Percentiles rank a stretch among this genome's conserved stretches.
These are phyloP conservation scores for Paraphaeosphaeria minitans DNA, from an alignment of 2,329 filamentous ascomycete genomes.

Conservation along the genomic window DNA sequence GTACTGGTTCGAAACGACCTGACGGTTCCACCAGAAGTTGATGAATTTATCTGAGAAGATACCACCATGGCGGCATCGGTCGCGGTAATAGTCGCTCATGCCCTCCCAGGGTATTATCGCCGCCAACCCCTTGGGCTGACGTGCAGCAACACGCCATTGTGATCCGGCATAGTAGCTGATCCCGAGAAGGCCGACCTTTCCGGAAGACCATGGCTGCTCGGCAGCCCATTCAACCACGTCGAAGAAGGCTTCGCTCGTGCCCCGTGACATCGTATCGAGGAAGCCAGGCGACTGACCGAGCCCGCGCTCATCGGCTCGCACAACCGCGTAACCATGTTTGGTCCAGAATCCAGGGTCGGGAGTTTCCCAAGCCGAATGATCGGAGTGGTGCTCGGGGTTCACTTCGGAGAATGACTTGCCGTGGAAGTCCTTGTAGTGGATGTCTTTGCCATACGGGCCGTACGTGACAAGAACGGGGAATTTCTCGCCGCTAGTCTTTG, in stretches of 20 bases:
- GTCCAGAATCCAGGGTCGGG: conserved; percentile 50
- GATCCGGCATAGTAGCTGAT: conserved; percentile 60
- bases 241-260: conserved; percentile 58
- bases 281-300: conserved; percentile 58
- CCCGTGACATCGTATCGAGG: conserved; percentile 59
- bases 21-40: conserved; percentile 69
- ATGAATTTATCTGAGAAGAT: conserved; percentile 46
- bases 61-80: conserved; percentile 49
- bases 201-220: conserved; percentile 56
- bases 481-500: conserved; percentile 44
- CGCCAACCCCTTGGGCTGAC: conserved; percentile 57
- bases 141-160: conserved; percentile 61
- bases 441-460: conserved; percentile 76
- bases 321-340: conserved; percentile 44
- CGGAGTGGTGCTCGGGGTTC: conserved; percentile 41
- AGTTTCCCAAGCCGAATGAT: conserved; percentile 54
- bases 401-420: conserved; percentile 53
- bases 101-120: conserved; percentile 62
- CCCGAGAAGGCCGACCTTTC: conserved; percentile 58
- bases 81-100: conserved; percentile 61
- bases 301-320: conserved; percentile 57
- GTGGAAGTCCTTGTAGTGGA: conserved; percentile 64
- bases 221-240: conserved; percentile 60
- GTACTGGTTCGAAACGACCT: conserved; percentile 72
- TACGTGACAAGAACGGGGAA: conserved; percentile 72